Conservation (phyloP, 768 basidiomycete species). For the Plicaturopsis crispa region DNA sequence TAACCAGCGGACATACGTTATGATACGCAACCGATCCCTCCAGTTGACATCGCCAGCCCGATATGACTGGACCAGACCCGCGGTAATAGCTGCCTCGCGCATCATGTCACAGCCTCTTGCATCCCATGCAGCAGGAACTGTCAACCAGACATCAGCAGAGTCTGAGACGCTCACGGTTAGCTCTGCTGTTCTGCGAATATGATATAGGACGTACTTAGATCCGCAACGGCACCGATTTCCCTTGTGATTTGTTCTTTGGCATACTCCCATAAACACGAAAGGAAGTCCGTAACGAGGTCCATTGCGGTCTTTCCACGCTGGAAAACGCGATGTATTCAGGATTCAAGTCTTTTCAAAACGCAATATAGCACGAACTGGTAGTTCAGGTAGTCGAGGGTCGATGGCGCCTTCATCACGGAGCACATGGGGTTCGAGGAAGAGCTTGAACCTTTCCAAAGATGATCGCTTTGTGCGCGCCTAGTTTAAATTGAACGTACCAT, state of each 20-base stretch:
- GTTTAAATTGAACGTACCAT: slow-evolving; percentile 26
- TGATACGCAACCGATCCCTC: slow-evolving; percentile 78
- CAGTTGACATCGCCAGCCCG: slow-evolving; percentile 65
- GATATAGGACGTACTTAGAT: slow-evolving; percentile 51
- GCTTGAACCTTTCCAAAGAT: slow-evolving; percentile 58
- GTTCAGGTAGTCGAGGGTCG: slow-evolving; percentile 70
- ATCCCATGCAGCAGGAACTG: slow-evolving; percentile 90
- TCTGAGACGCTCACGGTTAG: slow-evolving; percentile 34
- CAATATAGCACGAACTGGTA: slow-evolving; percentile 51
- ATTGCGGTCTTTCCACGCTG: slow-evolving; percentile 70
- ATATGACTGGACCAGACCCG: slow-evolving; percentile 70
- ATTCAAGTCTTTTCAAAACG: slow-evolving; percentile 2
- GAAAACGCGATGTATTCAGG: slow-evolving; percentile 10
- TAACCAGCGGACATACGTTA: slow-evolving; percentile 50
- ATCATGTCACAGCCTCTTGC: slow-evolving; percentile 79
- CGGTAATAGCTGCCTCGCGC: slow-evolving; percentile 77
- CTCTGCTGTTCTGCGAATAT: slow-evolving; percentile 5
- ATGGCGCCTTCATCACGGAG: slow-evolving; percentile 63
- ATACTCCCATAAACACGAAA: slow-evolving; percentile 80
- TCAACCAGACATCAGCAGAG: slow-evolving; percentile 78
- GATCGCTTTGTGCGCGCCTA: not conserved
- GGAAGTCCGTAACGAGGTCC: slow-evolving; percentile 79
- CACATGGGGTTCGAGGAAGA: slow-evolving; percentile 78
- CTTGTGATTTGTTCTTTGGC: slow-evolving; percentile 82
- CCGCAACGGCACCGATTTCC: slow-evolving; percentile 80